phyloP scores from a whole-genome alignment of 176 grass and related monocot species.

The Hyparrhenia diplandra region DNA sequence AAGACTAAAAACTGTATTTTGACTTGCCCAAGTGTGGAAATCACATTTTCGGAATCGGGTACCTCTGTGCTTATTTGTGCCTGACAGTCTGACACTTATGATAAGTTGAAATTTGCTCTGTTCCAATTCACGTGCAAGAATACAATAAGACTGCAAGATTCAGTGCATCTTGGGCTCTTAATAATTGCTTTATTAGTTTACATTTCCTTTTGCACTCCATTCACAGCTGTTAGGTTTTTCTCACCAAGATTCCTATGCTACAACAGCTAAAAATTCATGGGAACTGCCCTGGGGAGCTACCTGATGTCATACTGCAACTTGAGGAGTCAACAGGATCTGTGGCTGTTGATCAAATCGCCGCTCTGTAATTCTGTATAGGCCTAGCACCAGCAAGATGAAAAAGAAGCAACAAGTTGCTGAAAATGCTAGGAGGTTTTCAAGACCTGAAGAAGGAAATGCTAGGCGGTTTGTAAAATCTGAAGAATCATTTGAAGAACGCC shows the following conservation, averaged over 20 bases:
- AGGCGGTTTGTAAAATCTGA: conserved; percentile 27
- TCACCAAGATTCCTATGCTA: conserved; percentile 19
- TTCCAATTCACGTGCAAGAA: not conserved
- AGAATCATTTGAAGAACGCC: conserved; percentile 30
- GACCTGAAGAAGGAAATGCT: conserved; percentile 25
- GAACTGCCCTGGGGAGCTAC: conserved; percentile 72
- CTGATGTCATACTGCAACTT: conserved; percentile 69
- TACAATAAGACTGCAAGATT: not conserved
- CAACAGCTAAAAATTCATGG: conserved; percentile 84
- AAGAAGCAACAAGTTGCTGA: conserved; percentile 46
- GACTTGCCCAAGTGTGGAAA: not conserved
- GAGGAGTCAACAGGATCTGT: conserved; percentile 89
- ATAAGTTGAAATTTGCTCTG: not conserved
- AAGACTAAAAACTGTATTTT: too few species aligned
- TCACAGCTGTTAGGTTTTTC: conserved; percentile 1
- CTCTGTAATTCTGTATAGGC: conserved; percentile 82
- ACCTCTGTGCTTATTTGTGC: not conserved
- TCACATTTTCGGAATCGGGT: not conserved
- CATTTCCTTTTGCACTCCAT: not conserved
- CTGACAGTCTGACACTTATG: too few species aligned
- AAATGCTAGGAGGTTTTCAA: conserved; percentile 29
- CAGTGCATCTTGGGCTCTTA: conserved; percentile 4
- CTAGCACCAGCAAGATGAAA: conserved; percentile 89
- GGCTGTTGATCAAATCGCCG: conserved; percentile 64
- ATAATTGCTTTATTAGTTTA: conserved; percentile 6